Percentiles rank a stretch among this genome's conserved stretches.
phyloP scores from a whole-genome alignment of 352 stramenopile genomes.

The Pythium aphanidermatum region DNA sequence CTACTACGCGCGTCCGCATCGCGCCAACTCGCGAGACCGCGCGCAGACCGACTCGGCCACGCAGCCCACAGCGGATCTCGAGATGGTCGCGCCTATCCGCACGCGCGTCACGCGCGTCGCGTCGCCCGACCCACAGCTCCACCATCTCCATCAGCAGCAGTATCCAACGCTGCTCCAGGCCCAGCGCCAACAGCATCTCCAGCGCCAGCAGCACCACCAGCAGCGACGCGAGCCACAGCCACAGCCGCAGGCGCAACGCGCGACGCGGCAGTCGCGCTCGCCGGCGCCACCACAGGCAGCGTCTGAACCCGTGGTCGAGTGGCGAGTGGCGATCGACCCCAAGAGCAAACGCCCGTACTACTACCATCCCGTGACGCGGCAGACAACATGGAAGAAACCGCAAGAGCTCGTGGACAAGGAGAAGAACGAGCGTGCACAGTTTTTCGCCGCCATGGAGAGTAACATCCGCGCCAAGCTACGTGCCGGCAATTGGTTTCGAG shows the following conservation, averaged over 20 bases:
- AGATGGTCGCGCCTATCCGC: constrained; percentile 1
- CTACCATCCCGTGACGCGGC: constrained; percentile 93
- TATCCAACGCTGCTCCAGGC: constrained; percentile 1
- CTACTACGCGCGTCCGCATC: constrained; percentile 15
- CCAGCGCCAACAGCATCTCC: constrained; percentile 6
- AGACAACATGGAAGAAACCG: constrained; percentile 98
- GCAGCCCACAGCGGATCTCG: not conserved
- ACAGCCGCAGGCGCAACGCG: not conserved
- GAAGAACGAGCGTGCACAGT: constrained; percentile 73
- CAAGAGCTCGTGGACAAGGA: constrained; percentile 68
- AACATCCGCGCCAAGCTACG: constrained; percentile 92
- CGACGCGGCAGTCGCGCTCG: not conserved
- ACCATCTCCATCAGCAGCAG: not conserved
- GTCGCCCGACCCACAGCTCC: not conserved
- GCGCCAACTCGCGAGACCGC: constrained; percentile 14
- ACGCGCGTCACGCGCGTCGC: constrained; percentile 7
- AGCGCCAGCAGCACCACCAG: constrained; percentile 9
- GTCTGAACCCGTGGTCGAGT: constrained; percentile 54
- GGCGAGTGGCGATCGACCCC: constrained; percentile 72
- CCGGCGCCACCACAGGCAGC: not conserved
- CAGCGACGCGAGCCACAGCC: too few species aligned
- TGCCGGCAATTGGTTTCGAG: constrained; percentile 49
- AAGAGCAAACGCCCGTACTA: constrained; percentile 94
- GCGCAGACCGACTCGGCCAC: constrained; percentile 12
- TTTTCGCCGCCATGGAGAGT: constrained; percentile 95